phyloP scores from a whole-genome alignment of 139 green algal species.

The Picochlorum sp. region DNA sequence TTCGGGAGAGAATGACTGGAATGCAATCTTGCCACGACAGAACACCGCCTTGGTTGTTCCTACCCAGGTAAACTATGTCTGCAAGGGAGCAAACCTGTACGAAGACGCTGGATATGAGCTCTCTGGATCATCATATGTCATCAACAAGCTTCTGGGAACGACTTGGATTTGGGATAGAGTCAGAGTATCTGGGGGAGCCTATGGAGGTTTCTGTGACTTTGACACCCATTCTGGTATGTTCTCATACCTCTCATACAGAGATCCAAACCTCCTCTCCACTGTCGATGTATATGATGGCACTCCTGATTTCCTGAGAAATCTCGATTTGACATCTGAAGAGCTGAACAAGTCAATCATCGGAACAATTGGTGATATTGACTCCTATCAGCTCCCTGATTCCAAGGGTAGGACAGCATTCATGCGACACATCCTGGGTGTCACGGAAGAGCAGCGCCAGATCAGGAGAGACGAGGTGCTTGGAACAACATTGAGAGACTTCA shows the following conservation, averaged over 20 bases:
- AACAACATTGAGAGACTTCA: conserved; percentile 75
- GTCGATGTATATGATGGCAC: conserved; percentile 70
- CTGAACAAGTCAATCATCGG: conserved; percentile 94
- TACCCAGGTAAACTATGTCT: conserved; percentile 99
- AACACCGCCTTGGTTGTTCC: conserved; percentile 92
- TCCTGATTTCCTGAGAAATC: conserved; percentile 63
- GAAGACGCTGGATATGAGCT: conserved; percentile 87
- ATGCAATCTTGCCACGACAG: conserved; percentile 27
- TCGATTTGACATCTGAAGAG: conserved; percentile 74
- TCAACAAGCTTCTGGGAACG: conserved; percentile 92
- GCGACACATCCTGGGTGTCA: conserved; percentile 85
- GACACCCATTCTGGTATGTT: conserved; percentile 90
- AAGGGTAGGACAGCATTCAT: conserved; percentile 74
- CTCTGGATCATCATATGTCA: conserved; percentile 77
- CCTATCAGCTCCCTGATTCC: conserved; percentile 89
- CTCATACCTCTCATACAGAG: conserved; percentile 86
- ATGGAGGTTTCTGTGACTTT: conserved; percentile 96
- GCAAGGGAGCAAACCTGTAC: conserved; percentile 95
- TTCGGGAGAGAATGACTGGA: conserved; percentile 21
- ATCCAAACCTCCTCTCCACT: conserved; percentile 95
- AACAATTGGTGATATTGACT: conserved; percentile 89
- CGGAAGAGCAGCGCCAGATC: conserved; percentile 88
- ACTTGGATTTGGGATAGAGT: conserved; percentile 98
- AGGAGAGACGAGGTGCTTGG: conserved; percentile 70
- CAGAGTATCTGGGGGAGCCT: conserved; percentile 69